Base-by-base conservation (phyloP, 192 early-diverging fungal genomes). In the Glomus cerebriforme region DNA sequence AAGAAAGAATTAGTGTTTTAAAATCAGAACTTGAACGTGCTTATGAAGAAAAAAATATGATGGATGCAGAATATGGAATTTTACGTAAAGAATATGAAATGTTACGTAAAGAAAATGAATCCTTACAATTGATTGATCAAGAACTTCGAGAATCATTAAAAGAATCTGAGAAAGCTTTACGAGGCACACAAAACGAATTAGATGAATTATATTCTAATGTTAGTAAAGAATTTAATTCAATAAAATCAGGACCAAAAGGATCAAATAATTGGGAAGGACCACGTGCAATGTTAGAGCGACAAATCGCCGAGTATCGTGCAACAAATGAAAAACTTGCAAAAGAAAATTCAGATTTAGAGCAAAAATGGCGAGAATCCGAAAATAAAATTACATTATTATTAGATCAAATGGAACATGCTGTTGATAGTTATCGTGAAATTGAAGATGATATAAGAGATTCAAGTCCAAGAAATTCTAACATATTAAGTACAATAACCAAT, bases 21-120 rank as follows among this genome's bases (percentile, higher is more conserved):
- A 29, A 32, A 67, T 19, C 29, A 49, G 64, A 67, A 34, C 29
- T 78, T 10, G 76, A 78, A 12, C 62, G 59, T 31, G 62, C 76
- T 19, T 19, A 7, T 9, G 39, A 78, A 5, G 76, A 67, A 24
- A 78, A 67, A 47, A 67, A 39, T 17, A 78, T 78, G 76, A 32
- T 78, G 76, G 76, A 78, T 54, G 26, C 24, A 31, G 62, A 65
- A 47, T 78, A 78, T 67, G 64, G 67, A 34, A 62, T 66, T 45
- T 45, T 78, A 47, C 76, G 76, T 19, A 78, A 78, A 54, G 76
- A 78, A 66, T 78, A 67, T 31, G 63, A 78, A 67, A 47, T 45
- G n/a, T 32, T 78, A 26, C 62, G 45, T 13, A 78, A 78, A 43
- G 63, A 67, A 31, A 32, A 67, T 47, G 58, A 60, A n/a, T n/a